Evolutionary conservation across 2,329 filamentous ascomycete species (phyloP).

Genomic region (Cladosporium sp.): DNA sequence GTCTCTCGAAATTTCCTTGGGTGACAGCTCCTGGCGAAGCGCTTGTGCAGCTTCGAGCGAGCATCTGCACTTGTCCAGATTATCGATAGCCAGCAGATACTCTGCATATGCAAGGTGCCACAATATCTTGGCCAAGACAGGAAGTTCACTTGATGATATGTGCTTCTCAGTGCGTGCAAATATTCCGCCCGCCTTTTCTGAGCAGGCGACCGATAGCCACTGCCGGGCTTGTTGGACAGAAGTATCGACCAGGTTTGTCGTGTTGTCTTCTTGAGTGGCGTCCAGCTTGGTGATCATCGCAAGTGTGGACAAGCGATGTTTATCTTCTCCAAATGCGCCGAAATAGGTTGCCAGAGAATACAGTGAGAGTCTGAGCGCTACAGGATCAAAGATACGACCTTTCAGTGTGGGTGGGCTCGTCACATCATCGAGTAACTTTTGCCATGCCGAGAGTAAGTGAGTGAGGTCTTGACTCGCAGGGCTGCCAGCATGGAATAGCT

Average conservation of each 20-base stretch:
- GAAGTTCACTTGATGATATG: conserved; percentile 41
- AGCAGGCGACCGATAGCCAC: conserved; percentile 61
- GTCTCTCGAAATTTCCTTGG: conserved; percentile 22
- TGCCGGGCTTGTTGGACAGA: conserved; percentile 39
- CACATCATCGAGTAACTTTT: conserved; percentile 37
- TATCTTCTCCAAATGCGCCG: conserved; percentile 56
- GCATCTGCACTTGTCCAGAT: conserved; percentile 22
- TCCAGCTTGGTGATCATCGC: conserved; percentile 20
- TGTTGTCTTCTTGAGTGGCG: neutral
- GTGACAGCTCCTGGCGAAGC: conserved; percentile 22
- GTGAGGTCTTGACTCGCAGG: conserved; percentile 32
- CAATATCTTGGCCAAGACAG: conserved; percentile 50
- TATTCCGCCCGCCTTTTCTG: conserved; percentile 56
- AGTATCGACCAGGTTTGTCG: neutral
- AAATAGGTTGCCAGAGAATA: conserved; percentile 57
- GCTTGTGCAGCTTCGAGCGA: conserved; percentile 24
- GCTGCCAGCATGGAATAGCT: conserved; percentile 41
- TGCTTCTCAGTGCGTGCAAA: conserved; percentile 61
- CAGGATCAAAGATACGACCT: conserved; percentile 51
- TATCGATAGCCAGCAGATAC: conserved; percentile 26
- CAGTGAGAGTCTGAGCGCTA: conserved; percentile 53
- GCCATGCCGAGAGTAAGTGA: conserved; percentile 40
- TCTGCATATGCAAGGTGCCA: conserved; percentile 26
- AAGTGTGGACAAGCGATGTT: conserved; percentile 27
- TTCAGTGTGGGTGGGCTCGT: conserved; percentile 41